phyloP scores from a whole-genome alignment of 73 alveolate genomes.

The Effrenium voratum region DNA sequence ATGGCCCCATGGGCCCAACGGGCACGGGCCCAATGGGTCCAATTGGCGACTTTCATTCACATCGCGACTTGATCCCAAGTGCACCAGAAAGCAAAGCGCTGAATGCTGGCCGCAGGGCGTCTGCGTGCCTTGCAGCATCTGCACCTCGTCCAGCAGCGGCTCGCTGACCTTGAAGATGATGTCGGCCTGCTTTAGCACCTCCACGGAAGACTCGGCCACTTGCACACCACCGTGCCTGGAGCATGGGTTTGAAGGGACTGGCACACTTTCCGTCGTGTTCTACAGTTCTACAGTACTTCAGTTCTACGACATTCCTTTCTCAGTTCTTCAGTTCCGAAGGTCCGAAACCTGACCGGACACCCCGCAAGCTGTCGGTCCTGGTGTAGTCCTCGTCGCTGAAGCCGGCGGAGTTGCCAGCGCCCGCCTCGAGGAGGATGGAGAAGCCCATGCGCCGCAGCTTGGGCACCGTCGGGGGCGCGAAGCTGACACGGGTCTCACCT shows the following conservation, averaged over 20 bases:
- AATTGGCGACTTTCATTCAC: too few species aligned
- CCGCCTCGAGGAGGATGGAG: slow-evolving; percentile 88
- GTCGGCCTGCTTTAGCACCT: slow-evolving; percentile 81
- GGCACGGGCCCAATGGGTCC: not conserved
- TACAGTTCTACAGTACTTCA: not conserved
- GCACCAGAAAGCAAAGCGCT: not conserved
- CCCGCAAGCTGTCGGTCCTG: slow-evolving; percentile 14
- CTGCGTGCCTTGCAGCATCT: slow-evolving; percentile 83
- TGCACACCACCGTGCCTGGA: slow-evolving; percentile 89
- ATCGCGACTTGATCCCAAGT: not conserved
- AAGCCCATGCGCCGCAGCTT: slow-evolving; percentile 91
- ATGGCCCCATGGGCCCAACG: too few species aligned
- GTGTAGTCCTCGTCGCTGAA: slow-evolving; percentile 94
- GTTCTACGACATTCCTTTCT: not conserved
- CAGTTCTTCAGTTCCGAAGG: too few species aligned
- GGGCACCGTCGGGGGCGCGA: slow-evolving; percentile 52
- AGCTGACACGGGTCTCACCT: slow-evolving; percentile 75
- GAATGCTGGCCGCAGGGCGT: slow-evolving; percentile 31
- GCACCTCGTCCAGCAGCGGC: slow-evolving; percentile 85
- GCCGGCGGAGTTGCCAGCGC: slow-evolving; percentile 95
- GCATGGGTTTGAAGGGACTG: slow-evolving; percentile 37
- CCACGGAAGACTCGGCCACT: slow-evolving; percentile 82
- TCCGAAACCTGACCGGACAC: not conserved
- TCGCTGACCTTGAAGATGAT: slow-evolving; percentile 74
- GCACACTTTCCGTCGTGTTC: not conserved